Base-by-base conservation (phyloP, 1,284 basidiomycete species). In the Pyrrhoderma lamaoense region DNA sequence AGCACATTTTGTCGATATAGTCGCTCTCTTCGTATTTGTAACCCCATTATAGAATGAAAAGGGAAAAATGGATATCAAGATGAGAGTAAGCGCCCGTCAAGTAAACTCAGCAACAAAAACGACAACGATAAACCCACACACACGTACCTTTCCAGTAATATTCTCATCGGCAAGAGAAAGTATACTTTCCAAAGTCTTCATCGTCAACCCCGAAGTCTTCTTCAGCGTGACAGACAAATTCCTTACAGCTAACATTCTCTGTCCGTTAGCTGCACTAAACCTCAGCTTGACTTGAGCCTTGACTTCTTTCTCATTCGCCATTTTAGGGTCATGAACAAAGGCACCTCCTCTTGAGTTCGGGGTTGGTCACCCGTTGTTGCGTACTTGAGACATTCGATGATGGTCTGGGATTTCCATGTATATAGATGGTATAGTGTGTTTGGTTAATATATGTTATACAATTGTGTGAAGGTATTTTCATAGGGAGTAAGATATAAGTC, bases 311-410 rank as follows among this genome's bases (percentile, higher is more conserved):
- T 96, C 91, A 61, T 93, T 93, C 7, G 95, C 95, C 83, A 99
- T 95, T 77, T 94, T 94, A 0, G 96, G 96, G 68, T 99, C 96
- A 65, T 99, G 95, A 4, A 99, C 74, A 65, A 99, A 99, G 0
- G 96, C 96, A 25, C 96, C 96, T 23, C 95, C 95, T 58, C 95
- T 93, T 27, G 94, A 93, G 65, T 97, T 97, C 0, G 96, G 93
- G 96, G 96, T 59, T 99, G 84, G 66, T 99, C 94, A 31, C 96
- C 96, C 0, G 96, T 99, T 0, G 95, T 97, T 3, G 93, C 93
- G 66, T 99, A 99, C 72, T 99, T 99, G 64, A 99, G 80, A 68
- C 95, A 99, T 73, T 99, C 96, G 67, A 99, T 99, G 65, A 99
- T 90, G 1, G 95, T 99, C 62, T 80, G 59, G 16, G 35, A 37